phyloP scores from a whole-genome alignment of 1,139 yeast species.

The Candida sp. region DNA sequence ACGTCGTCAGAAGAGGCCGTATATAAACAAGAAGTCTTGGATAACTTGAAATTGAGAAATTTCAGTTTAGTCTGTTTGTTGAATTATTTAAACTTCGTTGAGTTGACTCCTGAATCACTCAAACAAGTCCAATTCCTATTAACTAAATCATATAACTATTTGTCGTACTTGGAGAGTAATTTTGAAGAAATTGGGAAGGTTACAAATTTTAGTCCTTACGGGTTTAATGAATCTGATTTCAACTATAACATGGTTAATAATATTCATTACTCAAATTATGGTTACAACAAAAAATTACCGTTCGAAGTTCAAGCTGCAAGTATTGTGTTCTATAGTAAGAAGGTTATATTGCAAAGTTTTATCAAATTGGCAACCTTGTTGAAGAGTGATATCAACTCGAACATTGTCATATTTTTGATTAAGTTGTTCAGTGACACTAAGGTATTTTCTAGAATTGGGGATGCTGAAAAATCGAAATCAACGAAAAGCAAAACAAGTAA shows the following conservation, averaged over 20 bases:
- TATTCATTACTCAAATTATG: constrained; percentile 25
- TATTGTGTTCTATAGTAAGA: constrained; percentile 33
- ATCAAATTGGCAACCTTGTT: constrained; percentile 25
- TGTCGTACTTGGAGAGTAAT: constrained; percentile 39
- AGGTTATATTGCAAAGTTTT: constrained; percentile 31
- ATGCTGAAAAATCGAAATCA: constrained; percentile 19
- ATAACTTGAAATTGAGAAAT: constrained; percentile 38
- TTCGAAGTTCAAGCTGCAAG: constrained; percentile 26
- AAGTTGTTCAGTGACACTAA: constrained; percentile 39
- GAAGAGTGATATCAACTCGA: constrained; percentile 39
- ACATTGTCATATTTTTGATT: constrained; percentile 37
- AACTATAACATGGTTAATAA: constrained; percentile 30
- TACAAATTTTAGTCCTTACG: constrained; percentile 26
- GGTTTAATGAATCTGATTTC: constrained; percentile 27
- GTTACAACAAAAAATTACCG: constrained; percentile 18
- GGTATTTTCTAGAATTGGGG: constrained; percentile 22
- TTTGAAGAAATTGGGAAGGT: constrained; percentile 31
- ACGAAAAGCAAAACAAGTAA: constrained; percentile 20
- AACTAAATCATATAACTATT: constrained; percentile 40
- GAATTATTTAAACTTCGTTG: constrained; percentile 37
- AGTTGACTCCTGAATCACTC: constrained; percentile 39
- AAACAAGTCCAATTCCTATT: constrained; percentile 42
- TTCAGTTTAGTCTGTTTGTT: constrained; percentile 40
- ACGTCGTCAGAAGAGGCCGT: constrained; percentile 15
- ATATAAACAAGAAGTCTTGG: constrained; percentile 27